Base-by-base conservation (phyloP, 179 eudicot species). In the Spergularia azorica region DNA sequence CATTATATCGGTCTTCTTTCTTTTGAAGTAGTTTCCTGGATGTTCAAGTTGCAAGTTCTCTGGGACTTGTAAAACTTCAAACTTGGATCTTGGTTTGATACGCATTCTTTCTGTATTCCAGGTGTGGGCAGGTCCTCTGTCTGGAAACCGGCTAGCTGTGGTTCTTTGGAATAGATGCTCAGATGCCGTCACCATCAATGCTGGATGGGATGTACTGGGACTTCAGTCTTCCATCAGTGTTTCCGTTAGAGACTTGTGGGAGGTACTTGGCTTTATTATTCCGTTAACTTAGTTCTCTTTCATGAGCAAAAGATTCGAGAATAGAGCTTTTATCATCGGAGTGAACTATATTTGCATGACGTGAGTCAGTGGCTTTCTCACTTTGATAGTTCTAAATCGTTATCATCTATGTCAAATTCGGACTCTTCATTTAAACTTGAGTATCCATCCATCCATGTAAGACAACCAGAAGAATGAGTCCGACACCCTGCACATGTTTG, bases 51-150 rank as follows among this genome's bases (percentile, higher is more conserved):
- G 32, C 32, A 26, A 26, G 2, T 0, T 26, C 32, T 26, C 32
- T 26, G 32, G 32, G 32, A 26, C 32, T 26, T 26, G 32, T 26
- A 54, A 10, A 54, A 10, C 57, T 11, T 54, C 1, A 6, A 54
- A 12, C 16, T 63, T 62, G 66, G 61, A 62, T 41, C 73, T 50
- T 72, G 58, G 15, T 62, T 18, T 58, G 43, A 21, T n/a, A 46
- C 48, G 17, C 8, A 7, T 3, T 59, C 57, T 76, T 50, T 79
- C 16, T 74, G 18, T 5, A 5, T 59, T 73, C 39, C 80, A 90
- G 94, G 91, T 90, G 50, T 90, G 94, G 94, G 86, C 91, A 36
- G 94, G 91, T 48, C 94, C 94, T 50, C 79, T 90, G 51, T 80
- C 90, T 14, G 89, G 80, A 68, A 80, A 81, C 68, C 83, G 90